Base-by-base conservation (phyloP, 306 rosid genomes). In the Coriaria nepalensis region DNA sequence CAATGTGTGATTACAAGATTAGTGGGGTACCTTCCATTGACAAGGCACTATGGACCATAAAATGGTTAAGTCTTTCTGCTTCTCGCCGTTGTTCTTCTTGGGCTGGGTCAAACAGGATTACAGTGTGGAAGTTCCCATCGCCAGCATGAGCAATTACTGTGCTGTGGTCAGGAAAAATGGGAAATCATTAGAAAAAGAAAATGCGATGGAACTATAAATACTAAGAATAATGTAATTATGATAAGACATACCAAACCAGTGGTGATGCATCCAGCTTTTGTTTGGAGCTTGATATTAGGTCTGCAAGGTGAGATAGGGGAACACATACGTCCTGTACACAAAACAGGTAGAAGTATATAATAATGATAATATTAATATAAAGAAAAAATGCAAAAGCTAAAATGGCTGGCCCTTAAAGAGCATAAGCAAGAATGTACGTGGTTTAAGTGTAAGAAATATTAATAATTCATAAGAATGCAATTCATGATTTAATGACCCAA, bases 291-390 rank as follows among this genome's bases (percentile, higher is more conserved):
- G 92, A 79, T 61, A 84, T 90, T 61, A 90, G 57, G 55, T 84
- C 92, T 4, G 87, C 94, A 37, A 90, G 97, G 61, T 61, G 79
- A 36, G 97, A 90, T 54, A 90, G 66, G 46, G 97, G 97, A 67
- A 77, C 97, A 46, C 97, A 90, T 43, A 90, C 97, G 34, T 90
- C 97, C 93, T 84, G 77, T 62, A 65, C 54, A n/a, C n/a, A n/a
- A n/a, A n/a, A n/a, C n/a, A n/a, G n/a, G n/a, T n/a, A n/a, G n/a
- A n/a, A n/a, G n/a, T n/a, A n/a, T n/a, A n/a, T n/a, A n/a, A n/a
- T n/a, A n/a, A n/a, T n/a, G n/a, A 49, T 57, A 55, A 51, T 34
- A 57, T 53, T 43, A 43, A 13, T 9, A 5, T 37, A 56, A 45
- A 7, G 11, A 29, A 10, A 55, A 12, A 35, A 7, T 13, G 14